A percentile compares a stretch with the other conserved stretches of the same genome.
phyloP scores from a whole-genome alignment of 164 flowering plant species.

The Tetrastigma voinierianum region DNA sequence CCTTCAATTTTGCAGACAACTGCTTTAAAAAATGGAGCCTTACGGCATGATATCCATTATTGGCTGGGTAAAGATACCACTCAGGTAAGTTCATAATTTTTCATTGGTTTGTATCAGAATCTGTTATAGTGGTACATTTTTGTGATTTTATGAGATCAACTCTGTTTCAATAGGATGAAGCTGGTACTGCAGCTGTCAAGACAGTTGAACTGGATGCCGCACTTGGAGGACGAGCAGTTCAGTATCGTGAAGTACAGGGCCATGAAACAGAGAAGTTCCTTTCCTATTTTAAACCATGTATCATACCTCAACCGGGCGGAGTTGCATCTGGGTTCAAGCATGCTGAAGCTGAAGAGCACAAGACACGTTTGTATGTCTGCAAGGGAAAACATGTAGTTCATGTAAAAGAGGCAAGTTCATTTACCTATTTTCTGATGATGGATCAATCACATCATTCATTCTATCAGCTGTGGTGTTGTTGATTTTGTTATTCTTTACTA shows the following conservation, averaged over 20 bases:
- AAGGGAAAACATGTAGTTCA: constrained; percentile 95
- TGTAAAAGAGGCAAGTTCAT: constrained; percentile 88
- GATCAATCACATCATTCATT: not conserved
- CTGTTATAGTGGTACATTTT: not conserved
- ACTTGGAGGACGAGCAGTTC: constrained; percentile 99
- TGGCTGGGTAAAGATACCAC: constrained; percentile 97
- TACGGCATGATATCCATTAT: constrained; percentile 93
- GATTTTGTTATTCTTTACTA: not conserved
- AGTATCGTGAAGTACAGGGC: constrained; percentile 98
- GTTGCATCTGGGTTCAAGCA: constrained; percentile 91
- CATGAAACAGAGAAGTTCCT: constrained; percentile 96
- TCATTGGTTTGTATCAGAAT: not conserved
- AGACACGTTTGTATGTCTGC: constrained; percentile 79
- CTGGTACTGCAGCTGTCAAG: constrained; percentile 93
- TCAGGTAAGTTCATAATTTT: constrained; percentile 48
- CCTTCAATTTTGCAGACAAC: constrained; percentile 64
- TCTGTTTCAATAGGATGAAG: constrained; percentile 74
- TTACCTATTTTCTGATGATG: constrained; percentile 2
- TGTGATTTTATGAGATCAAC: constrained; percentile 1
- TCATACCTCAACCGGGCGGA: constrained; percentile 95
- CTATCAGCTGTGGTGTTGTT: constrained; percentile 7
- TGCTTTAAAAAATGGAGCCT: constrained; percentile 80
- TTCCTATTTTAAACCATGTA: constrained; percentile 96
- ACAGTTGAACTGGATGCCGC: constrained; percentile 98
- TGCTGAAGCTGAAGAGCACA: constrained; percentile 72